Conservation (phyloP, 495 filamentous ascomycete genomes). For the Aspergillus nidulans region DNA sequence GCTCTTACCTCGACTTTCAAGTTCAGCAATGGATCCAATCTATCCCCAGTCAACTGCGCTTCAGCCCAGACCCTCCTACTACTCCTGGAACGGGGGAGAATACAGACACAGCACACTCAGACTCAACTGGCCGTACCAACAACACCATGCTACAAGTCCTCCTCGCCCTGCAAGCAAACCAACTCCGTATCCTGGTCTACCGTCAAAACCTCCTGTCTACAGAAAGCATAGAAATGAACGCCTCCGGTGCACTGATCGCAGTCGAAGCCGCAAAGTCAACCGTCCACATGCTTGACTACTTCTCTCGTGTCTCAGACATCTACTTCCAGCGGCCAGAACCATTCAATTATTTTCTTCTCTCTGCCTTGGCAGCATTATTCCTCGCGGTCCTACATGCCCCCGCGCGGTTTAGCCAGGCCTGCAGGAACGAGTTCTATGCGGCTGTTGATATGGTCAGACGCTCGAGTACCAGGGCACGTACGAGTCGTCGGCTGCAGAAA, state of each 20-base stretch:
- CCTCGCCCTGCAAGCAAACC: constrained; percentile 66
- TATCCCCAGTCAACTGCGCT: constrained; percentile 50
- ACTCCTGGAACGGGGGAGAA: neutral
- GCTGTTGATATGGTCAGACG: constrained; percentile 75
- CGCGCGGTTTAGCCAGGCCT: constrained; percentile 60
- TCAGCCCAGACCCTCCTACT: constrained; percentile 50
- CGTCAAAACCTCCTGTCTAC: constrained; percentile 70
- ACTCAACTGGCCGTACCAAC: constrained; percentile 19
- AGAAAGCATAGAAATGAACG: constrained; percentile 64
- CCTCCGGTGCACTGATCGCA: constrained; percentile 57
- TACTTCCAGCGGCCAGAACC: constrained; percentile 73
- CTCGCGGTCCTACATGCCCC: constrained; percentile 76
- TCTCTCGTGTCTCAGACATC: constrained; percentile 67
- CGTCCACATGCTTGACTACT: constrained; percentile 63
- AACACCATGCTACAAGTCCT: constrained; percentile 44
- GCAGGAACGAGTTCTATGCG: constrained; percentile 74
- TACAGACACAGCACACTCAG: neutral
- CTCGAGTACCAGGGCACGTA: constrained; percentile 37
- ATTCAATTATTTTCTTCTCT: constrained; percentile 82
- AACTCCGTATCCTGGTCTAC: constrained; percentile 76
- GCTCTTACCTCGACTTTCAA: constrained; percentile 66
- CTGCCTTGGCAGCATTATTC: constrained; percentile 72
- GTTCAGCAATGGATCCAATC: constrained; percentile 72
- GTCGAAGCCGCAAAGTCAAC: constrained; percentile 75
- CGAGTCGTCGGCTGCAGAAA: constrained; percentile 36